phyloP scores from a whole-genome alignment of 441 rosid species.

The Cnidoscolus chayamansa region DNA sequence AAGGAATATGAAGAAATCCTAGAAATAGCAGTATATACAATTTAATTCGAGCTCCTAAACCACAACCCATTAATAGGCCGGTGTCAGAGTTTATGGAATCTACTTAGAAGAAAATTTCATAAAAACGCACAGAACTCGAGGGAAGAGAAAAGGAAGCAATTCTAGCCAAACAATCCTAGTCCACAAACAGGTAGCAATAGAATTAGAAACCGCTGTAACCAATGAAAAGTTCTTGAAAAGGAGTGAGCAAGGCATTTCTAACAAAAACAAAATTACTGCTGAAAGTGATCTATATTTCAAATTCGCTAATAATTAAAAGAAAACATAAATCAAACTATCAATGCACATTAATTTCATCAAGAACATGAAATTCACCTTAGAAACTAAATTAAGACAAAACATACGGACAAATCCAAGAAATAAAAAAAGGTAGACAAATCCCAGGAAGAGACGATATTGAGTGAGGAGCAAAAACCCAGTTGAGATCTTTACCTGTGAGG shows the following conservation, averaged over 20 bases:
- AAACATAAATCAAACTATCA: not conserved
- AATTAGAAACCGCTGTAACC: too few relatives aligned
- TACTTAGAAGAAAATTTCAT: not conserved
- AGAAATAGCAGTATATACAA: not conserved
- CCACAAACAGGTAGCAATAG: not conserved
- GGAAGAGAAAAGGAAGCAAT: not conserved
- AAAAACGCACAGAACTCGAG: not conserved
- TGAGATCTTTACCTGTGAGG: constrained; percentile 28
- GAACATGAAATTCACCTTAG: not conserved
- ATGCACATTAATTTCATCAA: not conserved
- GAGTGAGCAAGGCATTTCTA: not conserved
- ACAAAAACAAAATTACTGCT: not conserved
- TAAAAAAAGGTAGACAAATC: not conserved
- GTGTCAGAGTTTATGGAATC: not conserved
- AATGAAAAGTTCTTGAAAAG: not conserved
- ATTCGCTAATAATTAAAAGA: not conserved
- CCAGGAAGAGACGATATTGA: not conserved
- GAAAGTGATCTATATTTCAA: not conserved
- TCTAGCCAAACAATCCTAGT: not conserved
- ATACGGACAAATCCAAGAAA: not conserved
- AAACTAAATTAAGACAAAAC: not conserved
- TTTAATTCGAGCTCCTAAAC: not conserved
- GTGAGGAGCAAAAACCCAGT: constrained; percentile 8
- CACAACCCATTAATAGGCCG: not conserved
- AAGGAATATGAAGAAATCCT: not conserved